These are phyloP conservation scores for Rubroboletus pulcherrimus DNA, from an alignment of 768 basidiomycete genomes.

Conservation along the genomic window DNA sequence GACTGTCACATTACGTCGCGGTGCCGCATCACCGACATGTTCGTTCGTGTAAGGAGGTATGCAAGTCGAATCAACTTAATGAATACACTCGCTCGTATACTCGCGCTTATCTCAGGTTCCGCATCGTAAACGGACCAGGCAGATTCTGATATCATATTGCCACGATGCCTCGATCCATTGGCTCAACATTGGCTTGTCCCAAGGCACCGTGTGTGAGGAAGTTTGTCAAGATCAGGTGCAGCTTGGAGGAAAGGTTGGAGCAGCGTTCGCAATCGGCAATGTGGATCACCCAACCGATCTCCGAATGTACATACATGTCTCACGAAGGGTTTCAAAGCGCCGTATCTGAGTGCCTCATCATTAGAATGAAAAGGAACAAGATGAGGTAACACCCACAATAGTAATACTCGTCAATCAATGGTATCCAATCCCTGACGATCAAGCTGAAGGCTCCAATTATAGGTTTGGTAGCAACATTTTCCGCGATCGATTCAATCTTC, in stretches of 20 bases:
- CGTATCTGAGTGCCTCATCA: constrained; percentile 33
- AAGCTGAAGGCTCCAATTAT: constrained; percentile 66
- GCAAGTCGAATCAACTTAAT: not conserved
- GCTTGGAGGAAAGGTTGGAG: not conserved
- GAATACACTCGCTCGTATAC: not conserved
- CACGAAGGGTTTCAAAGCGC: constrained; percentile 36
- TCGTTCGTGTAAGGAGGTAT: not conserved
- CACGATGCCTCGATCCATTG: not conserved
- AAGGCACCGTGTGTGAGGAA: not conserved
- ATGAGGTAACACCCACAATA: constrained; percentile 60
- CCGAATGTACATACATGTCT: constrained; percentile 4
- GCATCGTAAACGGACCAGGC: not conserved
- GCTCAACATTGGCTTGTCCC: not conserved
- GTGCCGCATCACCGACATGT: constrained; percentile 6
- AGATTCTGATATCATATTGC: not conserved
- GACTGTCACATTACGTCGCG: constrained; percentile 51
- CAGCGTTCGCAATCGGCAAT: not conserved
- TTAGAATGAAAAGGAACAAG: not conserved
- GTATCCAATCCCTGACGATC: constrained; percentile 81
- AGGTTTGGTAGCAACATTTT: constrained; percentile 52
- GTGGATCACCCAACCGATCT: not conserved
- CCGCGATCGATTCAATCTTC: constrained; percentile 64
- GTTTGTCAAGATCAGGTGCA: not conserved
- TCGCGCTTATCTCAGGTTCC: not conserved
- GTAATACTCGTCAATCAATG: constrained; percentile 85